Evolutionary conservation across 192 early-diverging fungal genomes (phyloP).

Genomic region (Podila minutissima): DNA sequence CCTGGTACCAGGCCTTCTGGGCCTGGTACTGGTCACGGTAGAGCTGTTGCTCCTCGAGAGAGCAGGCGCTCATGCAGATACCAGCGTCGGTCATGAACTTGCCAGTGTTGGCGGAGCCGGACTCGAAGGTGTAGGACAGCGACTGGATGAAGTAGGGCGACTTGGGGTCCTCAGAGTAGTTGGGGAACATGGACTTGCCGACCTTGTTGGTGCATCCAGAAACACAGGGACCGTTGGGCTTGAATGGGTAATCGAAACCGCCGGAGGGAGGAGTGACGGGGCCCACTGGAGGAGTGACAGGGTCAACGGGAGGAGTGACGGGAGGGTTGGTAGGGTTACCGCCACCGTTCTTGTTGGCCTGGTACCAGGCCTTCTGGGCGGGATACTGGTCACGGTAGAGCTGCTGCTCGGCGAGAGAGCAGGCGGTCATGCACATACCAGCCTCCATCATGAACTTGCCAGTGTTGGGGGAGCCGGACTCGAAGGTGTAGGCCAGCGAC

Average conservation of each 20-base stretch:
- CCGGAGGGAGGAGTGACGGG: background rate
- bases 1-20: slow-evolving; percentile 11
- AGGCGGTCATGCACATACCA: slow-evolving; percentile 19
- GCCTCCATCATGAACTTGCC: slow-evolving; percentile 17
- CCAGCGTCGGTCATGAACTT: slow-evolving; percentile 23
- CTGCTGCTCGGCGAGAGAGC: slow-evolving; percentile 7
- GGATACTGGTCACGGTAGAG: slow-evolving; percentile 9
- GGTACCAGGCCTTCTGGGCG: slow-evolving; percentile 13
- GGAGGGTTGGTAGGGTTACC: background rate
- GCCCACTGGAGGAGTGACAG: background rate
- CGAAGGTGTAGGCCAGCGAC: slow-evolving; percentile 21
- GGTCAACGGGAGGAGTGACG: no score
- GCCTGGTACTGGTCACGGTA: slow-evolving; percentile 13
- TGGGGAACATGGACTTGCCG: slow-evolving; percentile 24
- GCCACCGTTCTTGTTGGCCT: slow-evolving; percentile 22
- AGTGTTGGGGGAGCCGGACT: slow-evolving; percentile 19
- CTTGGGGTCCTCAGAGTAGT: slow-evolving; percentile 38
- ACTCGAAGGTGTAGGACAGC: slow-evolving; percentile 17
- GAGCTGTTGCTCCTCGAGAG: slow-evolving; percentile 9
- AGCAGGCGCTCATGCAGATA: slow-evolving; percentile 23
- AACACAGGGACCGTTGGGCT: slow-evolving; percentile 26
- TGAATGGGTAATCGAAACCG: slow-evolving; percentile 25
- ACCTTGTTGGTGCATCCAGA: slow-evolving; percentile 16
- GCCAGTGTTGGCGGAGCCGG: slow-evolving; percentile 6
- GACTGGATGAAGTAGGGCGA: slow-evolving; percentile 37